Base-by-base conservation (phyloP, 2,329 filamentous ascomycete genomes). In the Fusarium haematococcum region DNA sequence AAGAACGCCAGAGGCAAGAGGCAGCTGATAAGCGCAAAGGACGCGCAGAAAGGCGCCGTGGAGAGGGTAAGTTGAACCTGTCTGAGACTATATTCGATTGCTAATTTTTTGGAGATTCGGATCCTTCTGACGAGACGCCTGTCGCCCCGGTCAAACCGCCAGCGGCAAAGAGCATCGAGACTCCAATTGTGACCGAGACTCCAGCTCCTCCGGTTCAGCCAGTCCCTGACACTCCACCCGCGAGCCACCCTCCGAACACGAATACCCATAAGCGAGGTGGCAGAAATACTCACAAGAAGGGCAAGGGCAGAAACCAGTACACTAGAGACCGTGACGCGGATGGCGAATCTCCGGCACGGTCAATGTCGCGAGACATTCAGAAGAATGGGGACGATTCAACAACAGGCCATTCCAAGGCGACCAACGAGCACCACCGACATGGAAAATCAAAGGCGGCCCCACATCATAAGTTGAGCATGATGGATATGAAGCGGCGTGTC, bases 401-500 rank as follows among this genome's bases (percentile, higher is more conserved):
- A 27, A 76, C 75, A 56, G 76, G 75, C 20, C 81, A 85, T 69
- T 78, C 77, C 66, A 88, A 81, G 69, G 75, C 71, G 58, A 59
- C 83, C 33, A 80, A 84, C 54, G 87, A 90, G 56, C 83, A 86
- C 75, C 83, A 86, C 75, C 92, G 91, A 74, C 86, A 89, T 56
- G 79, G 81, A 67, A 91, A 90, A 78, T 84, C 85, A 35, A 89
- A 89, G 77, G 82, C 79, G 4, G 77, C 85, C 67, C 86, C 86
- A 59, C 89, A 88, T 81, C 91, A 89, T 75, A 95, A 94, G 81
- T 90, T 95, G 67, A 95, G 92, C 32, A 94, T 97, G 91, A 92
- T 92, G 69, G 95, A 98, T 80, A 95, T 97, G 91, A 94, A 94
- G 83, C 91, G 94, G 74, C 92, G 95, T 11, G 94, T 95, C 7